These are phyloP conservation scores for Moringa oleifera DNA, from an alignment of 345 rosid genomes.

Conservation along the genomic window DNA sequence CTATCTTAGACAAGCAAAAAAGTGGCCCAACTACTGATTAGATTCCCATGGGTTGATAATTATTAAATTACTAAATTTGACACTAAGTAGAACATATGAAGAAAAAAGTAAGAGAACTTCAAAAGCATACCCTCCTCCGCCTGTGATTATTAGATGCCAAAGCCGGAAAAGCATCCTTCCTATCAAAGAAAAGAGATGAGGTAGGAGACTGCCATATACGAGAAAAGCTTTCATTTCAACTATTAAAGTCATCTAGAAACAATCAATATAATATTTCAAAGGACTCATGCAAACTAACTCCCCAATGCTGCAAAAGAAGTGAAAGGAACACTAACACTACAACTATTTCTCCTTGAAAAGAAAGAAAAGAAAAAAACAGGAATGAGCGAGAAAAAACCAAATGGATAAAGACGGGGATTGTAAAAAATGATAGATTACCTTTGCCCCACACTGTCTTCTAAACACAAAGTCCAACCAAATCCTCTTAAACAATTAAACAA, in stretches of 20 bases:
- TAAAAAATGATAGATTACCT: not conserved
- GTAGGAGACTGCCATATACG: constrained; percentile 10
- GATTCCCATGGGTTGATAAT: not conserved
- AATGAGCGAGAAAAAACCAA: no score
- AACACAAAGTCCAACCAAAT: not conserved
- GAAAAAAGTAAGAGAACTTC: no score
- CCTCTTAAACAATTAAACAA: no score
- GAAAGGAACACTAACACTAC: not conserved
- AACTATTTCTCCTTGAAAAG: not conserved
- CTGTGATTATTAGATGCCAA: constrained; percentile 25
- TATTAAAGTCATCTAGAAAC: constrained; percentile 6
- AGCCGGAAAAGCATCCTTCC: constrained; percentile 34
- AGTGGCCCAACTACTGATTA: not conserved
- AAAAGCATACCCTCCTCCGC: constrained; percentile 45
- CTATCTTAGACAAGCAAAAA: constrained; percentile 1
- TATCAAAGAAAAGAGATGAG: constrained; percentile 14
- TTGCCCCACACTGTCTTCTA: not conserved
- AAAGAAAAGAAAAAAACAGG: no score
- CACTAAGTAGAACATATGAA: no score
- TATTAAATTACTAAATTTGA: no score
- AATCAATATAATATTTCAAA: constrained; percentile 6
- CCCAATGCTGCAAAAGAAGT: not conserved
- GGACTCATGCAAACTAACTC: constrained; percentile 3
- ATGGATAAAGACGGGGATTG: no score
- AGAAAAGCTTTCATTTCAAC: not conserved